Conservation (phyloP, 2,329 filamentous ascomycete species). For the Thelonectria rubi region DNA sequence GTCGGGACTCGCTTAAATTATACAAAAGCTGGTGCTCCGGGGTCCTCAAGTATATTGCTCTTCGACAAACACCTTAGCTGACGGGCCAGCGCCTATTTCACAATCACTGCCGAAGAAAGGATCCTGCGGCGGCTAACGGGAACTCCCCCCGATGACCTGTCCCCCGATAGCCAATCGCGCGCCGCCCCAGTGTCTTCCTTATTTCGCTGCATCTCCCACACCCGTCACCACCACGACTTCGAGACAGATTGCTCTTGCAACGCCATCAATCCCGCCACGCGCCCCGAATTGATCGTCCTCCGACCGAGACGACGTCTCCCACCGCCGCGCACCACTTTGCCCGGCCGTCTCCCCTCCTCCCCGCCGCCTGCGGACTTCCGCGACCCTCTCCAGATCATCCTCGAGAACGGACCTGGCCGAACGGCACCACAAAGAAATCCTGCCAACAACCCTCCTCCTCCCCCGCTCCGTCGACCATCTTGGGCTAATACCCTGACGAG, state of each 20-base stretch:
- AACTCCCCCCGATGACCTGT: conserved; percentile 30
- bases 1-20: background rate
- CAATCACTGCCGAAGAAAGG: background rate
- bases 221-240: conserved; percentile 34
- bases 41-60: background rate
- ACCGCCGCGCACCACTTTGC: conserved; percentile 25
- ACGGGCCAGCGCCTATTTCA: background rate
- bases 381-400: conserved; percentile 26
- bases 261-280: conserved; percentile 32
- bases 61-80: background rate
- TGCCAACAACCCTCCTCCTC: background rate
- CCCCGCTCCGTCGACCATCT: conserved; percentile 19
- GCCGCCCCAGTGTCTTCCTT: conserved; percentile 32
- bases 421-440: conserved; percentile 23
- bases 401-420: conserved; percentile 24
- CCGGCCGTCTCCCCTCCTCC: conserved; percentile 12
- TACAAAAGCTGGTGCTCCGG: background rate
- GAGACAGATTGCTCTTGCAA: conserved; percentile 32
- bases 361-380: conserved; percentile 27
- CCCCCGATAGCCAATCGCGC: conserved; percentile 37
- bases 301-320: conserved; percentile 23
- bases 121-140: conserved; percentile 36
- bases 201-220: conserved; percentile 38
- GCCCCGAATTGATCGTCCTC: conserved; percentile 35
- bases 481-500: conserved; percentile 22